phyloP scores from a whole-genome alignment of 2,329 filamentous ascomycete genomes.

The Cytospora piceicola region DNA sequence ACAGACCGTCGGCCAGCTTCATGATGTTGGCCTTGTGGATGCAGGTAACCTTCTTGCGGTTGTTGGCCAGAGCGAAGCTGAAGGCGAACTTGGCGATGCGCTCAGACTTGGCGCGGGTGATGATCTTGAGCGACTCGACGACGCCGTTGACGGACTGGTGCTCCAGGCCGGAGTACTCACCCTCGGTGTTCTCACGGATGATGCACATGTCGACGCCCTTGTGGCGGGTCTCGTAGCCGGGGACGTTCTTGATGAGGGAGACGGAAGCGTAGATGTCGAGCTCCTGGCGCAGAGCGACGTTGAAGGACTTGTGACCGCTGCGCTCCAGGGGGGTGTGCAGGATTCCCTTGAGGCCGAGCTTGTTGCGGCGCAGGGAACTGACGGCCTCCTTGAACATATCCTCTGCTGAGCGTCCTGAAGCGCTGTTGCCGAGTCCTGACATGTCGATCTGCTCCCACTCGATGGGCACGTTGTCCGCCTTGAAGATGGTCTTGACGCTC shows the following conservation, averaged over 20 bases:
- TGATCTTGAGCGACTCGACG: conserved; percentile 99
- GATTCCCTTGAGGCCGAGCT: conserved; percentile 98
- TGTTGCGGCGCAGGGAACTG: conserved; percentile 95
- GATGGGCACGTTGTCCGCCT: conserved; percentile 94
- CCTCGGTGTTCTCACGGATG: conserved; percentile 99
- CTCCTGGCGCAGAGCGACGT: conserved; percentile 97
- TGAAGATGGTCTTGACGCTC: conserved; percentile 97
- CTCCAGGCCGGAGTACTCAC: conserved; percentile 98
- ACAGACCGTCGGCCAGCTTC: conserved; percentile 98
- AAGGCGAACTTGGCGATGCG: conserved; percentile 99
- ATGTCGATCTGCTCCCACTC: conserved; percentile 98
- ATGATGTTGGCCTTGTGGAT: conserved; percentile 99
- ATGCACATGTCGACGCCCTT: conserved; percentile 98
- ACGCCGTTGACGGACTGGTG: conserved; percentile 96
- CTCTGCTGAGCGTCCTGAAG: conserved; percentile 74
- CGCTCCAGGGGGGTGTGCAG: conserved; percentile 96
- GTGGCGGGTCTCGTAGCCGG: conserved; percentile 96
- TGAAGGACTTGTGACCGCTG: conserved; percentile 98
- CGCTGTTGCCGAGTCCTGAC: conserved; percentile 80
- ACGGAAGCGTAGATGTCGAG: conserved; percentile 99
- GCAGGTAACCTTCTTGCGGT: conserved; percentile 98
- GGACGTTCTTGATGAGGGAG: conserved; percentile 99
- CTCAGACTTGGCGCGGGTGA: conserved; percentile 98
- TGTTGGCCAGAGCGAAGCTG: conserved; percentile 96
- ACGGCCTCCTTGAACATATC: conserved; percentile 95